These are phyloP conservation scores for Pleodorina starrii DNA, from an alignment of 139 green algal genomes.

Conservation along the genomic window DNA sequence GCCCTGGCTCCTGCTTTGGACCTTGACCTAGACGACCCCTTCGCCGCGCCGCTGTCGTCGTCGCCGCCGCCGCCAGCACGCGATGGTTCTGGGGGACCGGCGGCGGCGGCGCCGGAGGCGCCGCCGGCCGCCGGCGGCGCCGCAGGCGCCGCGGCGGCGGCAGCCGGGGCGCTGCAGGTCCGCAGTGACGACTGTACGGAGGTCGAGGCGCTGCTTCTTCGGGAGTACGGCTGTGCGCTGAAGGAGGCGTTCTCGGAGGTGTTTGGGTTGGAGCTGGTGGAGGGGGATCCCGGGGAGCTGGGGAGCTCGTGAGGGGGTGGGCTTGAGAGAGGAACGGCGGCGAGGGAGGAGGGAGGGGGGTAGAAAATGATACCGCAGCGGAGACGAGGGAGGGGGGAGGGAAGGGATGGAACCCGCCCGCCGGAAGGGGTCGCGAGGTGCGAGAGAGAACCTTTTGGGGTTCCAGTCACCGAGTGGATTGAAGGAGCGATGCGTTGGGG, in stretches of 20 bases:
- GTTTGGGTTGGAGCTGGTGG: conserved; percentile 72
- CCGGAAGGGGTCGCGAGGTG: too few species aligned
- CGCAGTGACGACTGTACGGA: not conserved
- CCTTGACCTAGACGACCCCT: conserved; percentile 15
- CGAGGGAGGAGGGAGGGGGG: too few species aligned
- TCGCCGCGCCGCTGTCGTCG: not conserved
- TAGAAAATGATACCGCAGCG: too few species aligned
- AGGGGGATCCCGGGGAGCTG: conserved; percentile 13
- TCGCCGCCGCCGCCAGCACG: not conserved
- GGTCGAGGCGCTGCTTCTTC: conserved; percentile 58
- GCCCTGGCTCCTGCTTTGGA: not conserved
- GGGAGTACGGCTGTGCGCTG: conserved; percentile 80
- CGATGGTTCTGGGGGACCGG: not conserved
- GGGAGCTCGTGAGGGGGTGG: too few species aligned
- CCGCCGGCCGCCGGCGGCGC: not conserved
- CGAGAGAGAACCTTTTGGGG: too few species aligned
- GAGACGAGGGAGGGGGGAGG: too few species aligned
- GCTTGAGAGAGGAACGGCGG: too few species aligned
- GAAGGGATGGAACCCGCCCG: too few species aligned
- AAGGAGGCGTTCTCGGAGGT: conserved; percentile 74
- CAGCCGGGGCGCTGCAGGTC: not conserved
- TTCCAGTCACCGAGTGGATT: too few species aligned
- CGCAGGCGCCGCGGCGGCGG: not conserved
- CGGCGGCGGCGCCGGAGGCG: not conserved
- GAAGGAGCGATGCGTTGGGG: too few species aligned